These are phyloP conservation scores for Sporobolomyces roseus DNA, from an alignment of 768 basidiomycete genomes.

Conservation along the genomic window DNA sequence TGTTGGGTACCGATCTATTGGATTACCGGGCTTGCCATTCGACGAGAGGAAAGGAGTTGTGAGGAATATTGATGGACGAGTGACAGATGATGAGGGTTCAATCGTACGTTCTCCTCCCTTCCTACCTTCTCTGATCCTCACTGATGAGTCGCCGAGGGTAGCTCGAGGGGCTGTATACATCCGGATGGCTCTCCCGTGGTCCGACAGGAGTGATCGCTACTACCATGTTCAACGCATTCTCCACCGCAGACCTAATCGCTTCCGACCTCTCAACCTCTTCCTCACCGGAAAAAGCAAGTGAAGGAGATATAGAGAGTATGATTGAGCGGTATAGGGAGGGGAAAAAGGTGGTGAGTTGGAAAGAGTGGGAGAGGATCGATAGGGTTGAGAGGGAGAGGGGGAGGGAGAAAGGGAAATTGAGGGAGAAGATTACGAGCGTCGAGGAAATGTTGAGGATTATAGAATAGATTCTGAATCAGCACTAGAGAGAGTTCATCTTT, in stretches of 20 bases:
- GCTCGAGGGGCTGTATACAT: conserved; percentile 68
- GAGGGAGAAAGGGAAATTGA: conserved; percentile 48
- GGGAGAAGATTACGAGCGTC: conserved; percentile 52
- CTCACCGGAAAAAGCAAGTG: conserved; percentile 10
- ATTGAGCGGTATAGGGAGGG: conserved; percentile 51
- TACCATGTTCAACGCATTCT: conserved; percentile 89
- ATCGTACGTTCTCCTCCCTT: conserved; percentile 43
- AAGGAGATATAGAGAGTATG: conserved; percentile 54
- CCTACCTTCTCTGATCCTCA: conserved; percentile 46
- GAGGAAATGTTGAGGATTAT: conserved; percentile 50
- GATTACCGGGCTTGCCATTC: conserved; percentile 48
- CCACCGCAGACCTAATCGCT: conserved; percentile 67
- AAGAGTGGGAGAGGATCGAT: conserved; percentile 72
- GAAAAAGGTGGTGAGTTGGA: conserved; percentile 58
- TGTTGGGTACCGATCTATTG: conserved; percentile 65
- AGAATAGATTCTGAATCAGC: too few relatives aligned
- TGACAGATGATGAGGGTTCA: conserved; percentile 47
- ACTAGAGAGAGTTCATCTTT: too few relatives aligned
- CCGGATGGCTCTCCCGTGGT: conserved; percentile 89
- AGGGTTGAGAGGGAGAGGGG: conserved; percentile 67
- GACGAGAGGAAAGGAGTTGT: conserved; percentile 52
- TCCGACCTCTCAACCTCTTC: conserved; percentile 54
- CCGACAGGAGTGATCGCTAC: conserved; percentile 85
- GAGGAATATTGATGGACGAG: conserved; percentile 50
- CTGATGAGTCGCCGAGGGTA: conserved; percentile 35